Conservation (phyloP, 352 stramenopile genomes). For the Phytopythium helicoides region DNA sequence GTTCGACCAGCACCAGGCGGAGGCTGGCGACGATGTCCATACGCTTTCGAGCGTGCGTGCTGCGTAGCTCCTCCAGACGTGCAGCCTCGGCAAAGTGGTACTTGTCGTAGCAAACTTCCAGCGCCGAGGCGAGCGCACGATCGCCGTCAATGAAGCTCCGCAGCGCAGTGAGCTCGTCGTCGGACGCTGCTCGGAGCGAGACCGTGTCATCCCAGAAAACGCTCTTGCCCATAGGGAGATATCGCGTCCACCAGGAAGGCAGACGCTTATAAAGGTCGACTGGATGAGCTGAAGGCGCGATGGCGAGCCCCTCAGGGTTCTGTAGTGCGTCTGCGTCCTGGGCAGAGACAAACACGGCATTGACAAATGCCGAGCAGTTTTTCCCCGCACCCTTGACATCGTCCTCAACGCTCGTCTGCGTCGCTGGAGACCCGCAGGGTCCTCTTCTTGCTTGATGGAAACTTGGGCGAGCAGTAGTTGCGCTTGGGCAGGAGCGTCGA, state of each 20-base stretch:
- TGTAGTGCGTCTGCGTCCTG: background rate
- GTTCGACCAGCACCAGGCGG: conserved; percentile 36
- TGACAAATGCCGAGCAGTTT: conserved; percentile 25
- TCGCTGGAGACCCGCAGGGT: background rate
- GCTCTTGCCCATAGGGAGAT: conserved; percentile 51
- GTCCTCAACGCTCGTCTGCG: background rate
- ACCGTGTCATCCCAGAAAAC: conserved; percentile 80
- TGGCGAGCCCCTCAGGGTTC: conserved; percentile 18
- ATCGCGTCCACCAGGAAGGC: conserved; percentile 54
- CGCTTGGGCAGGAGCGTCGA: conserved; percentile 31
- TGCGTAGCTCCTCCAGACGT: conserved; percentile 71
- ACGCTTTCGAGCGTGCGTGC: conserved; percentile 28
- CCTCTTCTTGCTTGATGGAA: conserved; percentile 17
- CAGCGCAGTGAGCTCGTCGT: conserved; percentile 46
- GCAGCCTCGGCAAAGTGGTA: conserved; percentile 73
- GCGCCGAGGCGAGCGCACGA: conserved; percentile 33
- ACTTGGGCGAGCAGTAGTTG: conserved; percentile 60
- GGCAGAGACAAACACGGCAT: conserved; percentile 38
- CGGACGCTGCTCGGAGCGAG: conserved; percentile 44
- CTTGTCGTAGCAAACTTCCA: conserved; percentile 76
- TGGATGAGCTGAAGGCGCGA: conserved; percentile 23
- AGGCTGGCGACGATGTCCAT: conserved; percentile 45
- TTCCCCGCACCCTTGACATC: background rate
- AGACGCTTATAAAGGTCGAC: conserved; percentile 37
- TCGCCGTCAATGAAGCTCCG: conserved; percentile 43